Evolutionary conservation across 2,329 filamentous ascomycete species (phyloP).

Genomic region (Ophidiomyces ophidiicola): DNA sequence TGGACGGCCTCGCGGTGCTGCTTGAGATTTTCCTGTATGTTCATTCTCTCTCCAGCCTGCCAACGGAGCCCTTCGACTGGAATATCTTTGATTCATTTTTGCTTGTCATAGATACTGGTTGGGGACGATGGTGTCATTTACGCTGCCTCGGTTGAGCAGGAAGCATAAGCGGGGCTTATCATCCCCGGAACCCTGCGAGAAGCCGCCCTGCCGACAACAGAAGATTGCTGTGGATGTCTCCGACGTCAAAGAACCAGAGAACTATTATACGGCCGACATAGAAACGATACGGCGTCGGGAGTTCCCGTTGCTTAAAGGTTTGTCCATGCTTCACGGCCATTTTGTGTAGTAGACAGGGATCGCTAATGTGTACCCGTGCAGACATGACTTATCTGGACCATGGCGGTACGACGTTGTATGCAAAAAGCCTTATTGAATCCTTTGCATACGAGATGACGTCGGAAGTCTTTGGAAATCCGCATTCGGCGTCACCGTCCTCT

Average conservation of each 20-base stretch:
- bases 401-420: conserved; percentile 77
- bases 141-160: background rate
- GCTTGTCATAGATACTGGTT: conserved; percentile 3
- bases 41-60: background rate
- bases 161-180: background rate
- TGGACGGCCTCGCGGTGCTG: conserved; percentile 4
- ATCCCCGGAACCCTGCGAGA: background rate
- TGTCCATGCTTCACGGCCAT: background rate
- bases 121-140: conserved; percentile 2
- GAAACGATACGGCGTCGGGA: conserved; percentile 37
- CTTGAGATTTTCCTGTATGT: conserved; percentile 8
- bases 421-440: conserved; percentile 66
- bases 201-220: background rate
- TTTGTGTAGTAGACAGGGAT: background rate
- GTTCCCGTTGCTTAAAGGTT: conserved; percentile 37
- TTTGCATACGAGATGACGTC: conserved; percentile 69
- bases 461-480: conserved; percentile 79
- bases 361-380: conserved; percentile 26
- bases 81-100: background rate
- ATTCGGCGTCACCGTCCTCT: conserved; percentile 72
- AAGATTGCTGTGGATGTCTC: background rate
- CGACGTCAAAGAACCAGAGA: background rate
- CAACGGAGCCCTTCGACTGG: background rate
- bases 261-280: conserved; percentile 26
- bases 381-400: conserved; percentile 78